phyloP scores from a whole-genome alignment of 768 basidiomycete genomes.

The Hypholoma sublateritium region DNA sequence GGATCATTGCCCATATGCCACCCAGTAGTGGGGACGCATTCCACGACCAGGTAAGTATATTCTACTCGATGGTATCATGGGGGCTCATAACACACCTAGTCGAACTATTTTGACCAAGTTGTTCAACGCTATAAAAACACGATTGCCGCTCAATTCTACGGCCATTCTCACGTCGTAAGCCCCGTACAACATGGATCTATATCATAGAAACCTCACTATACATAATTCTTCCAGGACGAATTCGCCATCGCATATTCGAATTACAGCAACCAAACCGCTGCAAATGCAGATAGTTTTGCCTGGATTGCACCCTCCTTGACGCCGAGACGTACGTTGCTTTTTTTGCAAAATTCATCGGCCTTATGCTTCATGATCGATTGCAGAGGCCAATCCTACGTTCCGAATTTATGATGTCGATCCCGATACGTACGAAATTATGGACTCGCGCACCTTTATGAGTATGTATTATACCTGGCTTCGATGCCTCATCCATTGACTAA shows the following conservation, averaged over 20 bases:
- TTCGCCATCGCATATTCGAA: slow-evolving; percentile 61
- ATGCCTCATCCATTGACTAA: not conserved
- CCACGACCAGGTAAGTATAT: slow-evolving; percentile 45
- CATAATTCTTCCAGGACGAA: slow-evolving; percentile 40
- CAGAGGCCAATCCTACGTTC: slow-evolving; percentile 57
- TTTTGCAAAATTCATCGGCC: not conserved
- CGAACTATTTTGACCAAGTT: slow-evolving; percentile 64
- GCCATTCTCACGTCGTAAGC: slow-evolving; percentile 48
- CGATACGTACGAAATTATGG: slow-evolving; percentile 66
- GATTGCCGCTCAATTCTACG: slow-evolving; percentile 62
- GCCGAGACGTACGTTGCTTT: slow-evolving; percentile 40
- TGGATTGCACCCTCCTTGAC: slow-evolving; percentile 58
- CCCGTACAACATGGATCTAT: not conserved
- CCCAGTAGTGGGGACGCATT: slow-evolving; percentile 47
- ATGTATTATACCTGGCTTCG: slow-evolving; percentile 12
- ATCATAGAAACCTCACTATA: not conserved
- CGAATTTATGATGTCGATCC: slow-evolving; percentile 66
- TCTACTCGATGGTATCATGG: too few relatives aligned
- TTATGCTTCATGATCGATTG: not conserved
- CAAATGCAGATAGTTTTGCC: slow-evolving; percentile 45
- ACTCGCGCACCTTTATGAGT: slow-evolving; percentile 51
- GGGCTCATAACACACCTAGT: slow-evolving; percentile 30
- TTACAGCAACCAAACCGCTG: slow-evolving; percentile 42
- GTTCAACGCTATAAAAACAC: slow-evolving; percentile 58
- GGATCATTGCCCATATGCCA: slow-evolving; percentile 65